Evolutionary conservation across 164 flowering plant species (phyloP).

Genomic region (Liquidambar formosana): DNA sequence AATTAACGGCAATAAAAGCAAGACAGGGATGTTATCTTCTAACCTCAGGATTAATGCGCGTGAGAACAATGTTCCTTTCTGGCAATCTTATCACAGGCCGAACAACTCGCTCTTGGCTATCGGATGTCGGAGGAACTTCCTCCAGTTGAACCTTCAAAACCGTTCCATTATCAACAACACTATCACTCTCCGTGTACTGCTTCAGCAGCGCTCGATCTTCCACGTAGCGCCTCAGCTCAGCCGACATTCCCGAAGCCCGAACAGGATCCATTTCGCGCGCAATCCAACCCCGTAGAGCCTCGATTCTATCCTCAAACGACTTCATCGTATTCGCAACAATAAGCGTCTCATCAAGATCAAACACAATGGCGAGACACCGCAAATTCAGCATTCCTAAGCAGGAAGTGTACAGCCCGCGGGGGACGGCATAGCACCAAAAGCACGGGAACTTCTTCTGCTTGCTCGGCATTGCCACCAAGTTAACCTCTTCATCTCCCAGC

Average conservation of each 20-base stretch:
- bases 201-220: constrained; percentile 81
- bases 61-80: constrained; percentile 84
- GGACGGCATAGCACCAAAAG: constrained; percentile 84
- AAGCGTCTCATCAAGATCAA: constrained; percentile 97
- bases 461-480: constrained; percentile 95
- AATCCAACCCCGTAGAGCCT: constrained; percentile 64
- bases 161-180: constrained; percentile 70
- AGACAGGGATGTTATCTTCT: constrained; percentile 7
- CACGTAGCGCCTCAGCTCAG: constrained; percentile 74
- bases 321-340: constrained; percentile 97
- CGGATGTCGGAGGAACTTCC: constrained; percentile 59
- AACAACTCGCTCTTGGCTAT: constrained; percentile 51
- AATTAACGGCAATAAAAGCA: neutral
- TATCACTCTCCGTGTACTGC: constrained; percentile 80
- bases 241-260: constrained; percentile 66
- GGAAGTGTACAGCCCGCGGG: constrained; percentile 57
- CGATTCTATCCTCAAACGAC: constrained; percentile 93
- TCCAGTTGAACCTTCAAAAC: constrained; percentile 58
- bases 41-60: constrained; percentile 99
- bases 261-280: constrained; percentile 61
- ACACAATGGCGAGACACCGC: constrained; percentile 84
- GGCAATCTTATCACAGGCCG: constrained; percentile 84
- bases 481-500: constrained; percentile 76
- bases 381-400: constrained; percentile 76
- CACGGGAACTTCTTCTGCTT: constrained; percentile 75